phyloP scores from a whole-genome alignment of 2,329 filamentous ascomycete species.

The Teratosphaeria viscida region DNA sequence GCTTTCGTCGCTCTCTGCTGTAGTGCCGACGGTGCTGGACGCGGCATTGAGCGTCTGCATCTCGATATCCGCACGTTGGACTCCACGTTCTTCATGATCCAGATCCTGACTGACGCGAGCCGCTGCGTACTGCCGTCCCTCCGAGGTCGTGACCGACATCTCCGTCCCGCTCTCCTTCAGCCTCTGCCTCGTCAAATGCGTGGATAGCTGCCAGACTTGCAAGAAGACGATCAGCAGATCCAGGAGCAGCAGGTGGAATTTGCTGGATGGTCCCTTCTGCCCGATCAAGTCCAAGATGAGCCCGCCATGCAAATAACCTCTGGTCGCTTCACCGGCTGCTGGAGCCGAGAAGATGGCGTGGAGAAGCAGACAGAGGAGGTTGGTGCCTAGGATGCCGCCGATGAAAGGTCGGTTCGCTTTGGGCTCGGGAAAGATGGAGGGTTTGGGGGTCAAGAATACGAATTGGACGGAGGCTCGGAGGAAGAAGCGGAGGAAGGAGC shows the following conservation, averaged over 20 bases:
- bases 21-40: conserved; percentile 4
- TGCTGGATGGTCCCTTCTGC: conserved; percentile 46
- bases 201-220: conserved; percentile 48
- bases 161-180: conserved; percentile 26
- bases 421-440: conserved; percentile 40
- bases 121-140: conserved; percentile 3
- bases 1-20: neutral
- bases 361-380: conserved; percentile 45
- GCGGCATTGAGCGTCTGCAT: conserved; percentile 26
- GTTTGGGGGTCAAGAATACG: conserved; percentile 49
- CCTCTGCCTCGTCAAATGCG: conserved; percentile 42
- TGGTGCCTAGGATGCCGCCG: conserved; percentile 43
- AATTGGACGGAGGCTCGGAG: conserved; percentile 47
- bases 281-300: conserved; percentile 56
- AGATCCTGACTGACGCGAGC: conserved; percentile 37
- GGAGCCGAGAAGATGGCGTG: conserved; percentile 36
- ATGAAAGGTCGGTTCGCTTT: conserved; percentile 42
- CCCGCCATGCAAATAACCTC: conserved; percentile 51
- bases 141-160: conserved; percentile 1
- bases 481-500: conserved; percentile 47
- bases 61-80: conserved; percentile 35
- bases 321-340: conserved; percentile 36
- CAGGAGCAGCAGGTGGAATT: conserved; percentile 40
- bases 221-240: conserved; percentile 45
- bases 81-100: conserved; percentile 50